Conservation (phyloP, 495 filamentous ascomycete genomes). For the Aspergillus kassunensis region DNA sequence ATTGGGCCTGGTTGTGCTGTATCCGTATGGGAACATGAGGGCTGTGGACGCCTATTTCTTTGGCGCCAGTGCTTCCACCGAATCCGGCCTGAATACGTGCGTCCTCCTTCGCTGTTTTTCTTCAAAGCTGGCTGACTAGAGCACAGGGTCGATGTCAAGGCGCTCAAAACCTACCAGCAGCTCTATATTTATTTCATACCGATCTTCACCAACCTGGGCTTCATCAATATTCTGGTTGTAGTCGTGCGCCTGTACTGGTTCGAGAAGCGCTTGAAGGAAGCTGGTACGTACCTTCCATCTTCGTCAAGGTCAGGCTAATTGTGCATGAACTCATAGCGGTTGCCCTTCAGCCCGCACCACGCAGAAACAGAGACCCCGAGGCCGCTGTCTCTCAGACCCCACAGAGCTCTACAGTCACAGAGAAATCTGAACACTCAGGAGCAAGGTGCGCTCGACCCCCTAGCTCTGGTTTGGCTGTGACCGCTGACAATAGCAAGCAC, state of each 20-base stretch:
- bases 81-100: conserved; percentile 41
- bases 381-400: too few relatives aligned
- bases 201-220: conserved; percentile 27
- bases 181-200: conserved; percentile 34
- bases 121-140: not conserved
- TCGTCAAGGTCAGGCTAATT: too few relatives aligned
- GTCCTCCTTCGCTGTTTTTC: conserved; percentile 10
- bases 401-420: too few relatives aligned
- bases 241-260: conserved; percentile 34
- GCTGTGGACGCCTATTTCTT: conserved; percentile 44
- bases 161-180: conserved; percentile 37
- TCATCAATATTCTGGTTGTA: conserved; percentile 36
- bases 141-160: conserved; percentile 32
- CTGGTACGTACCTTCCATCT: not conserved
- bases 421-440: too few relatives aligned
- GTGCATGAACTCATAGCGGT: not conserved
- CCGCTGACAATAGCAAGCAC: too few relatives aligned
- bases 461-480: too few relatives aligned
- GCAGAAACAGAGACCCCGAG: not conserved
- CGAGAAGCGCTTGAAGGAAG: conserved; percentile 26
- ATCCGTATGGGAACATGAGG: conserved; percentile 37
- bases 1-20: conserved; percentile 32
- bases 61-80: conserved; percentile 38
- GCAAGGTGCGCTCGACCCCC: too few relatives aligned
- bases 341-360: conserved; percentile 2